These are phyloP conservation scores for Candida pseudoglaebosa DNA, from an alignment of 805 yeast genomes.

Conservation along the genomic window DNA sequence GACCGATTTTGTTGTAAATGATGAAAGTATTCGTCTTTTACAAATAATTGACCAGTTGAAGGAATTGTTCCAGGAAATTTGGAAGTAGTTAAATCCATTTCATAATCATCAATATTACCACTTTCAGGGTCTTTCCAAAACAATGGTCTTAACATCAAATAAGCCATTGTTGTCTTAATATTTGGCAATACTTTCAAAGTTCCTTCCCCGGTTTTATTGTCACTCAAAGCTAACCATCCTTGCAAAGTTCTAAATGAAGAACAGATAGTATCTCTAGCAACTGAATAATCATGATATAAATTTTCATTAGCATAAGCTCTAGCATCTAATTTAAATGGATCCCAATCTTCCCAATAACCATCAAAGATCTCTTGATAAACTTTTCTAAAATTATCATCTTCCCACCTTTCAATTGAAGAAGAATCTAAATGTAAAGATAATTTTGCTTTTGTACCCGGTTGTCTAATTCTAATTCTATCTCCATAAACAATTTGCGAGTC, in stretches of 20 bases:
- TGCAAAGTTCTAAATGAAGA: slow-evolving; percentile 39
- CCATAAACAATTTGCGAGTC: slow-evolving; percentile 35
- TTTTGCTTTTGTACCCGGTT: slow-evolving; percentile 31
- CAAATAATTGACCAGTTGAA: slow-evolving; percentile 32
- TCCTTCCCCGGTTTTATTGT: slow-evolving; percentile 35
- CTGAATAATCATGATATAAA: slow-evolving; percentile 20
- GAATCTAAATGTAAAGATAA: slow-evolving; percentile 40
- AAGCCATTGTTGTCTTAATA: slow-evolving; percentile 32
- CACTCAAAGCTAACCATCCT: slow-evolving; percentile 42
- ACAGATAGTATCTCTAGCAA: slow-evolving; percentile 18
- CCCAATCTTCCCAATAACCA: slow-evolving; percentile 42
- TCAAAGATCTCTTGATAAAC: slow-evolving; percentile 33
- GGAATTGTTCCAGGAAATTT: slow-evolving; percentile 37
- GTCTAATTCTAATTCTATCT: slow-evolving; percentile 37
- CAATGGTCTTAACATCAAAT: slow-evolving; percentile 38
- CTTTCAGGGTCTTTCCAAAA: slow-evolving; percentile 19
- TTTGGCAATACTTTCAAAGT: slow-evolving; percentile 36
- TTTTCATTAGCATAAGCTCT: slow-evolving; percentile 31
- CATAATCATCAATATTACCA: slow-evolving; percentile 20
- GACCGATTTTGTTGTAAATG: slow-evolving; percentile 25
- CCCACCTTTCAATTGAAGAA: slow-evolving; percentile 44
- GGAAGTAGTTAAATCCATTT: slow-evolving; percentile 25
- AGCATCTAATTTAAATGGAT: slow-evolving; percentile 33
- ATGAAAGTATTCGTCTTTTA: slow-evolving; percentile 23
- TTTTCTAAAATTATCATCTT: slow-evolving; percentile 34